Evolutionary conservation across 768 basidiomycete genomes (phyloP).

Genomic region (Mycena galericulata): DNA sequence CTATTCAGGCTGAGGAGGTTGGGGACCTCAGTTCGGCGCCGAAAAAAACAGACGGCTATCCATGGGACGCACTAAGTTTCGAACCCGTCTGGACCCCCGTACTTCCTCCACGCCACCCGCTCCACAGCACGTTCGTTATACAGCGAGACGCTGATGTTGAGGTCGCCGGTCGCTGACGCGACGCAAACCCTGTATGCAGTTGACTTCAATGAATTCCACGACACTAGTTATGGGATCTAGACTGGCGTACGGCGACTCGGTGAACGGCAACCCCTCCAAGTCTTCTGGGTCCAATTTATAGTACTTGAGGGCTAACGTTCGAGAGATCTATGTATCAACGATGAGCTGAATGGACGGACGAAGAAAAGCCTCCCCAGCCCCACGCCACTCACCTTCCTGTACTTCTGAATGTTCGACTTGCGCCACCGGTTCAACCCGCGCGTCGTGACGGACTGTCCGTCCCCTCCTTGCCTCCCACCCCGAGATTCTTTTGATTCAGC

Average conservation of each 20-base stretch:
- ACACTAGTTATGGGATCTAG: not conserved
- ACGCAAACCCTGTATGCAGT: not conserved
- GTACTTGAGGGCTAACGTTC: conserved; percentile 7
- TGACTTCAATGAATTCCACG: too few species aligned
- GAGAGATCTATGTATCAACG: too few species aligned
- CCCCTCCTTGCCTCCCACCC: too few species aligned
- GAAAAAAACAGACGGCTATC: too few species aligned
- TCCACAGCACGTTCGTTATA: conserved; percentile 40
- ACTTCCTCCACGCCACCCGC: conserved; percentile 40
- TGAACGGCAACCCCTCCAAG: not conserved
- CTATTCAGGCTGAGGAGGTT: not conserved
- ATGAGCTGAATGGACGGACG: too few species aligned
- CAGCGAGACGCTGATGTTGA: not conserved
- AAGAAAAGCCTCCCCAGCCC: too few species aligned
- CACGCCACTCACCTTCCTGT: too few species aligned
- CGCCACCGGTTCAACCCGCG: too few species aligned
- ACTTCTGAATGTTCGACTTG: too few species aligned
- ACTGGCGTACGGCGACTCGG: conserved; percentile 6
- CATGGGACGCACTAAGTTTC: conserved; percentile 33
- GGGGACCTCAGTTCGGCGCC: not conserved
- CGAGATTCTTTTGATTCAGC: too few species aligned
- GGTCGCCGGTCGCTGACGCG: not conserved
- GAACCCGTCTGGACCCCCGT: conserved; percentile 38
- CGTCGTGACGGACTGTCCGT: too few species aligned
- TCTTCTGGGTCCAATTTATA: conserved; percentile 13